Evolutionary conservation across 192 early-diverging fungal genomes (phyloP), one percentile per base, ranked within the genome.

Genomic region (Spinellus fusiger): DNA sequence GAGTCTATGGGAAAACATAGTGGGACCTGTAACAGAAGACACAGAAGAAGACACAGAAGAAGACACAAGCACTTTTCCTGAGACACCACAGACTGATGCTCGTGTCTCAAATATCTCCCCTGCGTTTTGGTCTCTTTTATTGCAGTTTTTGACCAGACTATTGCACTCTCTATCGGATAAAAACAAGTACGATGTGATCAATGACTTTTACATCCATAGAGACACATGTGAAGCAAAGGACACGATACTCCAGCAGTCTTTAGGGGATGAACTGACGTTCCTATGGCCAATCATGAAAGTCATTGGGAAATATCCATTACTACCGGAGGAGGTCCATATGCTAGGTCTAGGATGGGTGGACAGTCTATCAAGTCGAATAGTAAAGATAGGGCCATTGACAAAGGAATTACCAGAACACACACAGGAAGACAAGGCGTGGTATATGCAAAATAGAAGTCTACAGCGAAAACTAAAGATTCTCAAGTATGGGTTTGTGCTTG

Each of bases 301-400:
- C 5, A 15, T 59, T 18, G 56, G 56, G 3, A 15, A 12, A 4
- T n/a, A 28, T 9, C 81, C 81, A 20, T 56, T 64, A 5, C 58
- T 80, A 29, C 72, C 73, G 0, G 75, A 80, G 54, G 81, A 83
- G 46, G 64, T 71, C 44, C 73, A 79, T 32, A 46, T 83, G 34
- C 71, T 75, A 28, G 81, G 81, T 1, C 54, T 78, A 4, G 78
- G 73, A 0, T 83, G 79, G 79, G 34, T 80, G 6, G 71, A 73
- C 34, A 64, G 65, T 20, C 35, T 61, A 13, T 40, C 49, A 18
- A 34, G 61, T 23, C 50, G 61, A 37, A 18, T 61, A 5, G 9
- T 61, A 16, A 61, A 61, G 23, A 10, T 50, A 13, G 31, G n/a
- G 13, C 31, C 34, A 8, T 15, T 38, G 37, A 23, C 27, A 10